Evolutionary conservation across 2,329 filamentous ascomycete genomes (phyloP), one percentile per base, ranked within the genome.

Genomic region (Aspergillus fumigatus): DNA sequence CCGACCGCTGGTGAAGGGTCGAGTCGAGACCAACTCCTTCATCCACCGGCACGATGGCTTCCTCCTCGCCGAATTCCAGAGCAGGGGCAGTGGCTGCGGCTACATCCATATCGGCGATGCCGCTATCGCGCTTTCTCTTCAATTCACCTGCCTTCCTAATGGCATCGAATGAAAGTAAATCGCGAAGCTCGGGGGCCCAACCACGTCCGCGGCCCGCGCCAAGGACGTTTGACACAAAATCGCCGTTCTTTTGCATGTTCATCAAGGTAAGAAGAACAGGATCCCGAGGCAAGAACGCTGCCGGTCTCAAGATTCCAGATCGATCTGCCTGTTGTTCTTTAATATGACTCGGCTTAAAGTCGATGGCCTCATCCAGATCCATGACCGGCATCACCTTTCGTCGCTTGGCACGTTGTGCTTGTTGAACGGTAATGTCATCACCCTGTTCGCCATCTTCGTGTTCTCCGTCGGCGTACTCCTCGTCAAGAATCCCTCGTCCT

Each of bases 111-210:
- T 93, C 91, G 48, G 88, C 89, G 61, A 94, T 85, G 25, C 89
- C 92, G 66, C 88, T 92, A 68, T 96, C 92, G 47, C 94, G 87
- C 82, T 99, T 99, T 57, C 94, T 85, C 83, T 97, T 99, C 54
- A 93, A 82, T 59, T 96, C 91, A 56, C 86, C 88, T 45, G 87
- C 83, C 56, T 86, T 86, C 59, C 87, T 87, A 17, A 96, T 83
- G 14, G 90, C 83, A 62, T 95, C 90, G 45, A 97, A 80, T 1
- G 92, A 96, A n/a, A 97, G 79, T 66, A 99, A 85, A n/a, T 89
- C 91, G 58, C 90, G 88, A 21, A 99, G 82, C 75, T 99, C 94
- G 0, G 93, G 93, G 3, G 93, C 93, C 92, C 92, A 97, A 45
- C 84, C 85, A 62, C 84, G 82, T 64, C 87, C 87, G 61, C 89